Conservation (phyloP, 805 yeast species). For the Grigorovia transvaalensis region DNA sequence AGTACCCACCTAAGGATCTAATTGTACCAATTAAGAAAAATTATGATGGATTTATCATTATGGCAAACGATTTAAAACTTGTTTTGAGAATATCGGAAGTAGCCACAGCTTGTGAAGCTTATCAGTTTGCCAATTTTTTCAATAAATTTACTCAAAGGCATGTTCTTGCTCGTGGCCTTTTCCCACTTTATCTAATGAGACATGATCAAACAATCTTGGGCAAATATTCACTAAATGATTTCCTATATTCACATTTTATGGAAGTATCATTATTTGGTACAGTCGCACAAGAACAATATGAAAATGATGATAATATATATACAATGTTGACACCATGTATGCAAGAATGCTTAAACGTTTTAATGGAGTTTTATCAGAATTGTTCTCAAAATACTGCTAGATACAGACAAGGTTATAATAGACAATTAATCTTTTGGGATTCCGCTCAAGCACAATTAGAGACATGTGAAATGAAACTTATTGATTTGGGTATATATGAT, state of each 20-base stretch:
- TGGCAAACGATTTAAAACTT: slow-evolving; percentile 32
- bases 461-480: slow-evolving; percentile 42
- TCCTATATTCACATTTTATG: slow-evolving; percentile 35
- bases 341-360: slow-evolving; percentile 39
- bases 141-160: slow-evolving; percentile 28
- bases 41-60: slow-evolving; percentile 16
- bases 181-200: slow-evolving; percentile 51
- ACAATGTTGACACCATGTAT: slow-evolving; percentile 15
- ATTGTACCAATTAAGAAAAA: slow-evolving; percentile 25
- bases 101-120: slow-evolving; percentile 22
- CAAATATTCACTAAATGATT: slow-evolving; percentile 29
- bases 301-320: slow-evolving; percentile 2
- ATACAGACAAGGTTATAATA: slow-evolving; percentile 64
- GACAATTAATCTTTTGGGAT: slow-evolving; percentile 57
- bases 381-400: slow-evolving; percentile 64
- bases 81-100: slow-evolving; percentile 28
- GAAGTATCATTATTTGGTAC: slow-evolving; percentile 27
- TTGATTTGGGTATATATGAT: slow-evolving; percentile 22
- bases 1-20: slow-evolving; percentile 34
- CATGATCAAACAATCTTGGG: slow-evolving; percentile 56
- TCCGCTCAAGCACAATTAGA: slow-evolving; percentile 70
- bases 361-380: slow-evolving; percentile 35
- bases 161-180: slow-evolving; percentile 48
- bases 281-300: neutral
- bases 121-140: slow-evolving; percentile 28